Base-by-base conservation (phyloP, 257 asterid species). In the Jaltomata sinuosa region DNA sequence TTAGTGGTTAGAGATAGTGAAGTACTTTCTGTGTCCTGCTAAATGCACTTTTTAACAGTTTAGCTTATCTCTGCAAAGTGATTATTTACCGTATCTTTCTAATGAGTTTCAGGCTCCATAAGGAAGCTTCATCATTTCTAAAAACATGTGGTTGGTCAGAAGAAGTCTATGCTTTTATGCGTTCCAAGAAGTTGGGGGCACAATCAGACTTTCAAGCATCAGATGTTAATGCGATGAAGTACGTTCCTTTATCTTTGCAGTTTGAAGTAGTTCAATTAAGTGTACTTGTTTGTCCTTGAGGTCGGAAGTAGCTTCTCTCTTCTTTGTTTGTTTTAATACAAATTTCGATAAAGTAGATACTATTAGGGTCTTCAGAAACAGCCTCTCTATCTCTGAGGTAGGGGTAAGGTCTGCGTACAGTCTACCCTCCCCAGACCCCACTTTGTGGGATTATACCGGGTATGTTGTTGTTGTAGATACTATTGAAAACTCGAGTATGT, bases 71-170 rank as follows among this genome's bases (percentile, higher is more conserved):
- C 47, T 34, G 76, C 83, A 47, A n/a, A 29, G 21, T 77, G 76
- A 69, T 71, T 83, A 69, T 36, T 85, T 82, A 68, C 27, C 82
- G n/a, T 42, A 78, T 80, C 45, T 76, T 54, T 81, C 81, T 81
- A 31, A 32, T 84, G n/a, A 83, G 50, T 89, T 83, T 67, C 95
- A 97, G 99, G 89, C 87, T 97, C 84, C 90, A 86, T 80, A 90
- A 92, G 89, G 97, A 95, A 86, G 97, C 99, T 88, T 88, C 95
- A 83, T 79, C 76, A 69, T 49, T 87, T 83, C 89, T 97, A 86
- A 91, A 80, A 72, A 88, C 97, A 50, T 93, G 96, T 91, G 98
- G 98, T 82, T 97, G 98, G 98, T 86, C 89, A 31, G 91, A 92
- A 19, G 95, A 97, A 88, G 97, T 97, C 84, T 87, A 85, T 79